phyloP scores from a whole-genome alignment of 225 moss, liverwort and hornwort species.

The Polytrichum formosum region DNA sequence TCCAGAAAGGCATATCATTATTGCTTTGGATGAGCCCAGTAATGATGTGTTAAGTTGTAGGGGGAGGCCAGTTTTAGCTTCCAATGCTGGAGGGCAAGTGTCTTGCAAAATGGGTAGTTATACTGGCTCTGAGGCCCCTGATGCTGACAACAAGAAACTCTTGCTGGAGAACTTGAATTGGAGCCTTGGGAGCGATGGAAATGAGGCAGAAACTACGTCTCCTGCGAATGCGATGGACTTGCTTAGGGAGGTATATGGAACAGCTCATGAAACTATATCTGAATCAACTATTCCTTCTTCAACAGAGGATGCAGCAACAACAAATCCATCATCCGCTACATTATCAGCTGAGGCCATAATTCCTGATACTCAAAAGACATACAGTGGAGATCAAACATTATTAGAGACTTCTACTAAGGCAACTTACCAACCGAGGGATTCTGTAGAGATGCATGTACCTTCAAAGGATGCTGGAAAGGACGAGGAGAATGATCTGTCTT shows the following conservation, averaged over 20 bases:
- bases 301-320: background rate
- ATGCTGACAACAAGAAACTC: slow-evolving; percentile 1
- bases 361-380: too few relatives aligned
- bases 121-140: slow-evolving; percentile 11
- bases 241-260: slow-evolving; percentile 13
- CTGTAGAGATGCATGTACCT: too few relatives aligned
- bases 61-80: slow-evolving; percentile 7
- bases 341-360: too few relatives aligned
- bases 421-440: too few relatives aligned
- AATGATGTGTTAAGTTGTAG: background rate
- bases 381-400: too few relatives aligned
- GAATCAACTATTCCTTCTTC: slow-evolving; percentile 5
- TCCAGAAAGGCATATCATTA: slow-evolving; percentile 22
- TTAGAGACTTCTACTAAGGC: too few relatives aligned
- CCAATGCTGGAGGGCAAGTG: slow-evolving; percentile 8
- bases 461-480: too few relatives aligned
- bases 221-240: slow-evolving; percentile 13
- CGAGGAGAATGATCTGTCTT: background rate
- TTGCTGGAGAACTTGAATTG: background rate
- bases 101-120: background rate
- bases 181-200: slow-evolving; percentile 1
- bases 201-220: background rate
- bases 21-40: slow-evolving; percentile 26
- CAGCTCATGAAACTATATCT: slow-evolving; percentile 13
- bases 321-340: too few relatives aligned